These are phyloP conservation scores for Ceratobasidium sp. DNA, from an alignment of 1,284 basidiomycete species.

Conservation along the genomic window DNA sequence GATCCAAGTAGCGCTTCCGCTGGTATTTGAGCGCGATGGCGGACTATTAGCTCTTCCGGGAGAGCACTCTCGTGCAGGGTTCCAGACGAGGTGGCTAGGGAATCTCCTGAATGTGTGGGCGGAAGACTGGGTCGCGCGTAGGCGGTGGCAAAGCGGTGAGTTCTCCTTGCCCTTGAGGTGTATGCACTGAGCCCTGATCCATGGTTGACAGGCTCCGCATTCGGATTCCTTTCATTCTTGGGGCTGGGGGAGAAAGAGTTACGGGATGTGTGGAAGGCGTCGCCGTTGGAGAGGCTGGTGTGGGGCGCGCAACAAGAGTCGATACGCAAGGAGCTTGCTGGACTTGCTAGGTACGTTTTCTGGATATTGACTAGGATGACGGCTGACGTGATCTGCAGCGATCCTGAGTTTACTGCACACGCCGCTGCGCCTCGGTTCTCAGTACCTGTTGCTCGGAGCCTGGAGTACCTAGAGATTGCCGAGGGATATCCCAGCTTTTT, in stretches of 20 bases:
- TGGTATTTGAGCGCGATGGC: slow-evolving; percentile 81
- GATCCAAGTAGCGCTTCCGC: slow-evolving; percentile 83
- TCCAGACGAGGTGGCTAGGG: slow-evolving; percentile 70
- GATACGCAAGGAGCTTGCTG: slow-evolving; percentile 57
- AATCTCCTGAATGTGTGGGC: slow-evolving; percentile 94
- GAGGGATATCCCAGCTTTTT: slow-evolving; percentile 66
- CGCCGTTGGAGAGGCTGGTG: slow-evolving; percentile 67
- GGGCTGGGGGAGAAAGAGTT: slow-evolving; percentile 49
- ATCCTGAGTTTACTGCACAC: slow-evolving; percentile 67
- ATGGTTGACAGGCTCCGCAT: slow-evolving; percentile 57
- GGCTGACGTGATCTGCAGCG: slow-evolving; percentile 56
- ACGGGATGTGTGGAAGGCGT: slow-evolving; percentile 58
- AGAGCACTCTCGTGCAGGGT: slow-evolving; percentile 64
- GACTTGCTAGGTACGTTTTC: slow-evolving; percentile 62
- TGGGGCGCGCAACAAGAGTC: slow-evolving; percentile 62
- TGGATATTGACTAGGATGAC: slow-evolving; percentile 29
- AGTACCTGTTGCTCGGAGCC: slow-evolving; percentile 54
- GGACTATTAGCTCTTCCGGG: slow-evolving; percentile 77
- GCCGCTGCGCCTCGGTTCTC: slow-evolving; percentile 53
- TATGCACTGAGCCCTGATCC: background rate
- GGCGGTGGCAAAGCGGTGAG: slow-evolving; percentile 73
- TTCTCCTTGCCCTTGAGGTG: slow-evolving; percentile 20
- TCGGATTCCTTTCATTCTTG: slow-evolving; percentile 81
- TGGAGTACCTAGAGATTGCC: slow-evolving; percentile 55
- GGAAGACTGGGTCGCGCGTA: slow-evolving; percentile 79